A percentile compares a stretch with the other conserved stretches of the same genome.
Conservation (phyloP, 2,329 filamentous ascomycete genomes). For the Onygenales sp. region DNA sequence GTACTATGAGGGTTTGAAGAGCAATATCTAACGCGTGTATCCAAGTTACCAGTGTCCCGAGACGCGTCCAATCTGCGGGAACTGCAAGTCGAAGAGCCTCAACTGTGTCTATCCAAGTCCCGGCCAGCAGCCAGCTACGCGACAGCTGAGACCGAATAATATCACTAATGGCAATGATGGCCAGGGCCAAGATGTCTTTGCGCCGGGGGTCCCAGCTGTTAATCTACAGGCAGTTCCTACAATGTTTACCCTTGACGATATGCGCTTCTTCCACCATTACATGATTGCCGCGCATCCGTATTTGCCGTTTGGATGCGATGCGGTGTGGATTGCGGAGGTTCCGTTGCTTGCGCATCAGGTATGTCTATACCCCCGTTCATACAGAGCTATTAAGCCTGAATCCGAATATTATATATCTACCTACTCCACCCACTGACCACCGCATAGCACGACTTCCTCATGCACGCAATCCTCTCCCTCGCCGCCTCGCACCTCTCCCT, state of each 20-base stretch:
- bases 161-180: not conserved
- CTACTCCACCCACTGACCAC: not conserved
- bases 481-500: not conserved
- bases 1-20: not conserved
- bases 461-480: conserved; percentile 1
- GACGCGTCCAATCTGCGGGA: not conserved
- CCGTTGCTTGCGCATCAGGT: not conserved
- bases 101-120: not conserved
- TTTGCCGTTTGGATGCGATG: not conserved
- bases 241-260: not conserved
- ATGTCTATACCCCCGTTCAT: not conserved
- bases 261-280: conserved; percentile 2
- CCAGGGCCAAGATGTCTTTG: no score
- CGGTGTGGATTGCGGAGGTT: not conserved
- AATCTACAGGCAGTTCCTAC: not conserved
- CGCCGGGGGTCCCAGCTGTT: not conserved
- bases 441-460: not conserved
- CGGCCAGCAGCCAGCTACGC: not conserved
- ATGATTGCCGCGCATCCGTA: not conserved
- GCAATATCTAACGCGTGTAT: not conserved
- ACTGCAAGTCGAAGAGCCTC: not conserved
- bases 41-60: not conserved
- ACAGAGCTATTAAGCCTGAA: no score
- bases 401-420: not conserved
- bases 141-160: not conserved